Base-by-base conservation (phyloP, 2,329 filamentous ascomycete species). In the Arthroderma uncinatum region DNA sequence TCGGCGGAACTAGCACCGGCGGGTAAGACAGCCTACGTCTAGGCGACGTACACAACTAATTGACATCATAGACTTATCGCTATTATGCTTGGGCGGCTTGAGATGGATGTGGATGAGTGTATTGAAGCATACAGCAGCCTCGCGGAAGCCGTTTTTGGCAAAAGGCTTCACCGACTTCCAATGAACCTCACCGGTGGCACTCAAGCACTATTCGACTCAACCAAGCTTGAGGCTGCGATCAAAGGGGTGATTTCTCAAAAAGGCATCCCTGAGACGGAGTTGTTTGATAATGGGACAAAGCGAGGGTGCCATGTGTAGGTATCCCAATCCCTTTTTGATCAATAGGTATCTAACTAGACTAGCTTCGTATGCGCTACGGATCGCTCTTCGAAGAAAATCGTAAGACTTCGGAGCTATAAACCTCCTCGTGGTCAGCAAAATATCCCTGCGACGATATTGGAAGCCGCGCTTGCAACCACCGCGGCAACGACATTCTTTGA, bases 61-160 rank as follows among this genome's bases (percentile, higher is more conserved):
- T 2, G 10, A 10, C 30, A 40, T 23, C 4, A 7, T 33, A 71
- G 67, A 37, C 62, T 71, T 21, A 70, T 70, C 54, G 68, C 68
- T 4, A 66, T 71, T 34, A 65, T 71, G 65, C 64, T 71, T 42
- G 68, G 69, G 8, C 64, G 65, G 9, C 66, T 70, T 10, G 59
- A 66, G 50, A 69, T 71, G 65, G 59, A 63, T 52, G 61, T 70
- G 2, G 64, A 69, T 44, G 62, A 66, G 33, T 71, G 68, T 57
- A 69, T 69, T 36, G 48, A 55, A 1, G 63, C 61, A 50, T 71
- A 59, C 33, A 37, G 37, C 16, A 48, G 62, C 14, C 59, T 68
- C 50, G 59, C 59, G 50, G 62, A 63, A 59, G 59, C 58, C 3
- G 61, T 70, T 1, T 70, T 71, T 56, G 52, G 36, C 6, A 6